Conservation (phyloP, 2,329 filamentous ascomycete genomes). For the Colletotrichum nymphaeae region DNA sequence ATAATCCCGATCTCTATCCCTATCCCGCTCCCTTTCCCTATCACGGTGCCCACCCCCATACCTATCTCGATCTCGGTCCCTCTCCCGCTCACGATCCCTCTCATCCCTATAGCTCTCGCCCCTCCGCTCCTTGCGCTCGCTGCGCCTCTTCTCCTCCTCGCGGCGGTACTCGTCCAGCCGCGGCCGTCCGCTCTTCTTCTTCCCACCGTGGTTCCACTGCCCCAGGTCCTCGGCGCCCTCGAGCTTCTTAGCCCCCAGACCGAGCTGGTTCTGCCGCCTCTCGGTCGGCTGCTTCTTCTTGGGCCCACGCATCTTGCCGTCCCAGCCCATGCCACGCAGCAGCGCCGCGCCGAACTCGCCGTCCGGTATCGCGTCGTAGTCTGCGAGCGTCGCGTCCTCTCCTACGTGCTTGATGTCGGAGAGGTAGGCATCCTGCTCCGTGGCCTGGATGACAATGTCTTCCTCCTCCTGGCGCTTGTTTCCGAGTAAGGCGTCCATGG, state of each 20-base stretch:
- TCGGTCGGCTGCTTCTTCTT: conserved; percentile 72
- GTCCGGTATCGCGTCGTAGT: conserved; percentile 90
- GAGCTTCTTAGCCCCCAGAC: conserved; percentile 88
- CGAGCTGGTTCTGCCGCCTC: conserved; percentile 82
- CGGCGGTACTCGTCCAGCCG: conserved; percentile 61
- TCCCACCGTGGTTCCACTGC: conserved; percentile 80
- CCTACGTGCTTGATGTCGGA: conserved; percentile 79
- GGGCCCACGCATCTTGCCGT: conserved; percentile 69
- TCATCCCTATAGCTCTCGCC: conserved; percentile 52
- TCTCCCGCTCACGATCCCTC: conserved; percentile 50
- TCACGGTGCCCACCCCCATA: conserved; percentile 47
- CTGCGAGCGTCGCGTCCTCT: conserved; percentile 80
- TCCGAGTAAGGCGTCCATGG: conserved; percentile 75
- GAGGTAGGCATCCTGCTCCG: conserved; percentile 76
- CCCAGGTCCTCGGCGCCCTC: conserved; percentile 79
- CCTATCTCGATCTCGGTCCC: conserved; percentile 42
- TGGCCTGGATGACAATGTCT: conserved; percentile 64
- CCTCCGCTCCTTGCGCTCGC: conserved; percentile 47
- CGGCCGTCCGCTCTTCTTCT: conserved; percentile 54
- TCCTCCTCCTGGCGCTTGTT: conserved; percentile 57
- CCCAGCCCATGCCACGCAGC: conserved; percentile 95
- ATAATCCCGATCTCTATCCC: conserved; percentile 30
- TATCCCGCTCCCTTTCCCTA: conserved; percentile 43
- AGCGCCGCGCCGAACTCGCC: conserved; percentile 95
- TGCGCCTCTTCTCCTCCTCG: conserved; percentile 49